Evolutionary conservation across 108 stramenopile genomes (phyloP).

Genomic region (Nannochloropsis oceanica): DNA sequence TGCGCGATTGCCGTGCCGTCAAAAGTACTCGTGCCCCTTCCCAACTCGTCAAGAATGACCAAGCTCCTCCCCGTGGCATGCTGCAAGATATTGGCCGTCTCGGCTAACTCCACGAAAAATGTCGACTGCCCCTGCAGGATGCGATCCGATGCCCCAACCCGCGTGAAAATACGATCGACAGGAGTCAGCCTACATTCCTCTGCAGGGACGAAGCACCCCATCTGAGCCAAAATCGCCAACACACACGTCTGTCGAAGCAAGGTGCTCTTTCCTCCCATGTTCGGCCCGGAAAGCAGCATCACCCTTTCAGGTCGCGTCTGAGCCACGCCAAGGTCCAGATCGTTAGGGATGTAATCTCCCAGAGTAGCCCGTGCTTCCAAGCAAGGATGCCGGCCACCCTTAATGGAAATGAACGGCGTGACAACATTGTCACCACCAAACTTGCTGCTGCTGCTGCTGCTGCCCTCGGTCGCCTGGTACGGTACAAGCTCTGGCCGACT

Average conservation of each 20-base stretch:
- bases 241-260: slow-evolving; percentile 92
- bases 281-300: slow-evolving; percentile 84
- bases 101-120: slow-evolving; percentile 96
- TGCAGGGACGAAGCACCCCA: slow-evolving; percentile 96
- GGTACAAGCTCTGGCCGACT: slow-evolving; percentile 52
- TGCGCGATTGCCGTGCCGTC: slow-evolving; percentile 99
- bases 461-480: slow-evolving; percentile 1
- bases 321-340: slow-evolving; percentile 40
- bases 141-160: slow-evolving; percentile 97
- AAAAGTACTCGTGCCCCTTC: slow-evolving; percentile 87
- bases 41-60: slow-evolving; percentile 97
- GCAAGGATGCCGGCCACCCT: slow-evolving; percentile 83
- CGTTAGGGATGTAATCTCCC: slow-evolving; percentile 85
- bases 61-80: slow-evolving; percentile 76
- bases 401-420: slow-evolving; percentile 47
- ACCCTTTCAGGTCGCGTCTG: slow-evolving; percentile 22
- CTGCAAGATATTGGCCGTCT: slow-evolving; percentile 89
- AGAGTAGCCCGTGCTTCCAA: slow-evolving; percentile 47
- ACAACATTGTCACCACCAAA: neutral
- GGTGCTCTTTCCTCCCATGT: slow-evolving; percentile 96
- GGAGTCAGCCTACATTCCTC: slow-evolving; percentile 70
- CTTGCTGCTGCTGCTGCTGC: neutral
- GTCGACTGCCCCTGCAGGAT: slow-evolving; percentile 94
- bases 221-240: slow-evolving; percentile 83
- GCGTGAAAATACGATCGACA: slow-evolving; percentile 93